Evolutionary conservation across 805 yeast species (phyloP).

Genomic region (Kodamaea fukazawae): DNA sequence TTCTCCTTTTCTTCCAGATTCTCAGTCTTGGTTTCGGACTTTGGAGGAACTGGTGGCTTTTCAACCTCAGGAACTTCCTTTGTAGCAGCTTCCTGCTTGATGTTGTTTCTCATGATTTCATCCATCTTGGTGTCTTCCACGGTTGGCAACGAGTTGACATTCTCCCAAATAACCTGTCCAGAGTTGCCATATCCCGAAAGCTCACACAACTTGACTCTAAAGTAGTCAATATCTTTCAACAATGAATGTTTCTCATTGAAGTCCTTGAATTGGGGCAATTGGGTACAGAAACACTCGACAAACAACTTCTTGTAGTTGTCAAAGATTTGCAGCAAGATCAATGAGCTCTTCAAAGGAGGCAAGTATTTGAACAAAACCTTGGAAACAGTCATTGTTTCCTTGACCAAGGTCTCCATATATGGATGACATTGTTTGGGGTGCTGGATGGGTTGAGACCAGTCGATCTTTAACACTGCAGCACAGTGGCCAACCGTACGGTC

Average conservation of each 20-base stretch:
- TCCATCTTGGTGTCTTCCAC: conserved; percentile 51
- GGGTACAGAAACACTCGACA: conserved; percentile 49
- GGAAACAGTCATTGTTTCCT: conserved; percentile 63
- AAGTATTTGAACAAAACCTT: conserved; percentile 58
- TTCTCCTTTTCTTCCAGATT: conserved; percentile 16
- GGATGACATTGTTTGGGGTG: conserved; percentile 50
- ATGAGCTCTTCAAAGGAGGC: conserved; percentile 46
- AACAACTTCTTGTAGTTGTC: conserved; percentile 57
- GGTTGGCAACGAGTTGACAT: conserved; percentile 50
- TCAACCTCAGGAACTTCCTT: conserved; percentile 1
- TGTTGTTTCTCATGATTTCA: conserved; percentile 38
- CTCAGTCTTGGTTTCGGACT: conserved; percentile 5
- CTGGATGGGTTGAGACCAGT: conserved; percentile 49
- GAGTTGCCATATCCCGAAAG: conserved; percentile 59
- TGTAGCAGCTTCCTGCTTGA: conserved; percentile 1
- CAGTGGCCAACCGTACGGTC: conserved; percentile 58
- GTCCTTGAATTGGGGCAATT: conserved; percentile 46
- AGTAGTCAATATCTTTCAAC: conserved; percentile 60
- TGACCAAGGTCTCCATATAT: conserved; percentile 64
- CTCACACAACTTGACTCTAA: conserved; percentile 58
- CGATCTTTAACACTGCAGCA: conserved; percentile 41
- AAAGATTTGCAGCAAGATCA: conserved; percentile 48
- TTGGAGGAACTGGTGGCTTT: conserved; percentile 4
- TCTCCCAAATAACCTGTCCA: conserved; percentile 62
- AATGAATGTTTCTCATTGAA: conserved; percentile 52